A percentile compares a stretch with the other conserved stretches of the same genome.
These are phyloP conservation scores for Boletus speciosus DNA, from an alignment of 768 basidiomycete species.

Conservation along the genomic window DNA sequence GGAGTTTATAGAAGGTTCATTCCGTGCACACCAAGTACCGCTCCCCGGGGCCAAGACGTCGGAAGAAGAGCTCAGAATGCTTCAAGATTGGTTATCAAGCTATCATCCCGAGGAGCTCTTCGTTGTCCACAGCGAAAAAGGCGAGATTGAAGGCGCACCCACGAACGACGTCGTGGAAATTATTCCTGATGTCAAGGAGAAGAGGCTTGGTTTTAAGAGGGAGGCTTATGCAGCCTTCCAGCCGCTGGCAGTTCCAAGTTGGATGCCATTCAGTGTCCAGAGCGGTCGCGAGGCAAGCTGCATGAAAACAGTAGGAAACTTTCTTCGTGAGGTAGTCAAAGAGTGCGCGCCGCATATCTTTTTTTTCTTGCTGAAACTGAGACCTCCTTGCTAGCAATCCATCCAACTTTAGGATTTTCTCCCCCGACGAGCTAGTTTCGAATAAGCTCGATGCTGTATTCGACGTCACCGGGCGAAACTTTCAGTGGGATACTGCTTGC, in stretches of 20 bases:
- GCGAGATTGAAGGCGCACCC: conserved; percentile 45
- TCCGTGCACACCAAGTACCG: conserved; percentile 86
- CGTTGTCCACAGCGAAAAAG: conserved; percentile 17
- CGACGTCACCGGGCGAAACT: conserved; percentile 63
- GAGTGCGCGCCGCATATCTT: conserved; percentile 35
- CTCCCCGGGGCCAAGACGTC: conserved; percentile 68
- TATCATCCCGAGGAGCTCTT: conserved; percentile 73
- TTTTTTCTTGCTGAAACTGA: background rate
- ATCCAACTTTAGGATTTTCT: conserved; percentile 80
- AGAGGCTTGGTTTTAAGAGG: conserved; percentile 66
- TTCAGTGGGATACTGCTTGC: conserved; percentile 77
- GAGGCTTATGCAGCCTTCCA: conserved; percentile 63
- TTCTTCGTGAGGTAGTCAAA: conserved; percentile 54
- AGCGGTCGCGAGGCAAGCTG: conserved; percentile 65
- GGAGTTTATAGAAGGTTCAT: conserved; percentile 78
- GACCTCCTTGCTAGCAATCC: conserved; percentile 53
- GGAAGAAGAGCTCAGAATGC: conserved; percentile 54
- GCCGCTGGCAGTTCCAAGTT: conserved; percentile 63
- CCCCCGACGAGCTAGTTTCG: conserved; percentile 82
- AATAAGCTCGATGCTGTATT: conserved; percentile 87
- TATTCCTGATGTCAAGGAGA: conserved; percentile 50
- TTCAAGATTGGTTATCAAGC: conserved; percentile 71
- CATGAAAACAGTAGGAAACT: conserved; percentile 67
- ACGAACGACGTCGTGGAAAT: conserved; percentile 53
- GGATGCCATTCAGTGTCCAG: conserved; percentile 51